phyloP scores from a whole-genome alignment of 129 eudicot genomes.

The Saposhnikovia divaricata region DNA sequence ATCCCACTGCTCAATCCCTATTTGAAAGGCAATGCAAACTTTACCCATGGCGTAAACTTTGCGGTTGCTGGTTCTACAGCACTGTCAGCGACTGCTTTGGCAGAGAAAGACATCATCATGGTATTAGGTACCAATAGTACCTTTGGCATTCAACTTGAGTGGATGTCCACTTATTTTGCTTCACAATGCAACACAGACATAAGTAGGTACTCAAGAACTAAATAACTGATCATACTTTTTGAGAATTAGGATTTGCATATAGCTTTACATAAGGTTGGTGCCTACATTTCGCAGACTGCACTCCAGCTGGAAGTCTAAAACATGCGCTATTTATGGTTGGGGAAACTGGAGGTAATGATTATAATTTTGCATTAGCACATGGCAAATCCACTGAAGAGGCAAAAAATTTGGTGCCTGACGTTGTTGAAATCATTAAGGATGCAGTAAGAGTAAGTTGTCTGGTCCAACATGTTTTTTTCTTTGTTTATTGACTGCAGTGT shows the following conservation, averaged over 20 bases:
- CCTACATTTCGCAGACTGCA: conserved; percentile 2
- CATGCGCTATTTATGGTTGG: conserved; percentile 25
- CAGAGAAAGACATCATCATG: conserved; percentile 2
- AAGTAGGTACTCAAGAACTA: background rate
- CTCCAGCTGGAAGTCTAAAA: background rate
- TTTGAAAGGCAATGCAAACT: background rate
- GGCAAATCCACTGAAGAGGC: conserved; percentile 15
- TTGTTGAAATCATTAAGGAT: conserved; percentile 7
- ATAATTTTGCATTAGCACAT: conserved; percentile 12
- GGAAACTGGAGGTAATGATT: conserved; percentile 27
- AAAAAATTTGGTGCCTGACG: conserved; percentile 5
- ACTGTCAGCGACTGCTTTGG: conserved; percentile 4
- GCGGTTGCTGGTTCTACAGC: background rate
- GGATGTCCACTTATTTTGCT: conserved; percentile 15
- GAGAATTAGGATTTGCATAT: background rate
- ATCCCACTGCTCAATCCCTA: background rate
- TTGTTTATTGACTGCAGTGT: too few relatives aligned
- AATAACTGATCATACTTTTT: background rate
- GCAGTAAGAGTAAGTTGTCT: conserved; percentile 8
- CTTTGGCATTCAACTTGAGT: conserved; percentile 14
- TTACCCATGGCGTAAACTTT: background rate
- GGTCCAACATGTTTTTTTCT: too few relatives aligned
- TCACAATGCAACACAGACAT: conserved; percentile 9
- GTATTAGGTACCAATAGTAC: conserved; percentile 1
- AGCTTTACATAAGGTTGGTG: background rate